Base-by-base conservation (phyloP, 768 basidiomycete species). In the Lactarius tabidus region DNA sequence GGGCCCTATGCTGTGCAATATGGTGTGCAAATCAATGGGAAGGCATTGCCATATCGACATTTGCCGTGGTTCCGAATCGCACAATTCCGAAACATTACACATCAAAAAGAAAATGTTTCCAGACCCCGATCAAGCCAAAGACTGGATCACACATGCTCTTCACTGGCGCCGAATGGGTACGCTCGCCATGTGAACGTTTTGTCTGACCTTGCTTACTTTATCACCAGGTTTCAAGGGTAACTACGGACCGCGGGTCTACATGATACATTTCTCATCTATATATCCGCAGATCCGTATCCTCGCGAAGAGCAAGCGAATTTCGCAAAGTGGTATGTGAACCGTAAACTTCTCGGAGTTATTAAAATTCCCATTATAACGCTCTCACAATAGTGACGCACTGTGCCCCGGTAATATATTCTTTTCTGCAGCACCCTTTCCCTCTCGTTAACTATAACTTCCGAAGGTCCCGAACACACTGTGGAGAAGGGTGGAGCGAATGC, bases 1-100 rank as follows among this genome's bases (percentile, higher is more conserved):
- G 3, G 84, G 84, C 0, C 85, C 84, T 0, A 82, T 86, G 82
- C 77, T 86, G 75, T 86, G 86, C 69, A 85, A 78, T 56, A 75
- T 85, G n/a, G 71, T 83, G 31, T 87, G 84, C 67, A 75, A 78
- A 1, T 73, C 80, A 18, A 75, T 85, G 74, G 86, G 85, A 1
- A 72, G 86, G 15, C 85, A 87, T 59, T 74, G 75, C 0, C 85
- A 87, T 69, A 72, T 86, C 35, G 84, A 82, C 66, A 81, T 80
- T 62, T 87, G 85, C 67, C 79, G 83, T 0, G 75, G 80, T 3
- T 51, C 4, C 26, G 70, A 75, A 35, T 58, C 69, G 3, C 87
- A 86, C 69, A 79, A 77, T 1, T 67, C 76, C 4, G 82, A 84
- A 17, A 60, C 79, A 12, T 75, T 82, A 59, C 85, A 87, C 64